Percentiles rank a stretch among this genome's conserved stretches.
Conservation (phyloP, 257 asterid genomes). For the Lantana camara region DNA sequence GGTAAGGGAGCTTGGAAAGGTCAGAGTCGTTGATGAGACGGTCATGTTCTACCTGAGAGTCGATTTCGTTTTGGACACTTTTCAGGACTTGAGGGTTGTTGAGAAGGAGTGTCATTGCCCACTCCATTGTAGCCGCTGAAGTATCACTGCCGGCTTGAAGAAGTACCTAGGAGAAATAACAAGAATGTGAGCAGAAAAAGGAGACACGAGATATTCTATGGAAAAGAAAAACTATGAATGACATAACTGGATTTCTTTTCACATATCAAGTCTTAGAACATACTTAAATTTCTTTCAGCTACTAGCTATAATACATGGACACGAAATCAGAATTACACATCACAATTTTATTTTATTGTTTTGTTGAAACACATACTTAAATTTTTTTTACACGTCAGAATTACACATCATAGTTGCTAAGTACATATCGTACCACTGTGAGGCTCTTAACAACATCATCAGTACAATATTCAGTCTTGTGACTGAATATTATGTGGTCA, state of each 20-base stretch:
- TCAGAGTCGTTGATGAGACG: constrained; percentile 44
- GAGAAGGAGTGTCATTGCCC: constrained; percentile 45
- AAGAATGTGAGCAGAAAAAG: neutral
- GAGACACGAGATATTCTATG: neutral
- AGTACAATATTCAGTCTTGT: neutral
- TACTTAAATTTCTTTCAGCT: too few relatives aligned
- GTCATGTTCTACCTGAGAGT: constrained; percentile 24
- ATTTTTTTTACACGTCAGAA: too few relatives aligned
- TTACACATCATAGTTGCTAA: too few relatives aligned
- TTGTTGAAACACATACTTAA: too few relatives aligned
- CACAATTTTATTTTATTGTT: too few relatives aligned
- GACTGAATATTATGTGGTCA: too few relatives aligned
- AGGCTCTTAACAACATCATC: constrained; percentile 3
- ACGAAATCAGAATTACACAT: too few relatives aligned
- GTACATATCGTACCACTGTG: neutral
- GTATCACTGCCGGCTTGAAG: constrained; percentile 48
- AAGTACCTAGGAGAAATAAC: constrained; percentile 5
- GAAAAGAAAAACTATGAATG: too few relatives aligned
- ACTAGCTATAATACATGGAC: too few relatives aligned
- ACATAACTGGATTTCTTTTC: too few relatives aligned
- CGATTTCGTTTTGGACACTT: constrained; percentile 45
- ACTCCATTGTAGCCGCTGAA: constrained; percentile 46
- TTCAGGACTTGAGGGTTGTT: constrained; percentile 39
- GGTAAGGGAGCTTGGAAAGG: constrained; percentile 38
- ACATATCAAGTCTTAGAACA: too few relatives aligned